Conservation (phyloP, 2,329 filamentous ascomycete species). For the Phoma sp. region DNA sequence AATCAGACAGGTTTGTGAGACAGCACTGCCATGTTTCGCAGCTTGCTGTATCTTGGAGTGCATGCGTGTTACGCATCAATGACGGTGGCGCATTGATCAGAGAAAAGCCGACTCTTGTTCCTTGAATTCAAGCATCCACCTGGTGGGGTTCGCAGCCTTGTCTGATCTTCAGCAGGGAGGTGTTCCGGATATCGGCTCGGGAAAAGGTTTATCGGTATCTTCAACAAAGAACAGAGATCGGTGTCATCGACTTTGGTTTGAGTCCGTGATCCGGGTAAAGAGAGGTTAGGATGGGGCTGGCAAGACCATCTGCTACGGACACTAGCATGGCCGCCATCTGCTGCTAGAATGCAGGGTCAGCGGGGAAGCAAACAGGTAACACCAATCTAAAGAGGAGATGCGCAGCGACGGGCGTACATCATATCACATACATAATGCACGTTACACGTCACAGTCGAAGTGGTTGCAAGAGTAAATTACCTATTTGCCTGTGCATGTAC, state of each 20-base stretch:
- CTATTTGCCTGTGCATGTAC: background rate
- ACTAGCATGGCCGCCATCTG: constrained; percentile 1
- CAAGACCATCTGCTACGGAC: background rate
- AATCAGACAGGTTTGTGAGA: constrained; percentile 6
- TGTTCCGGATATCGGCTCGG: constrained; percentile 9
- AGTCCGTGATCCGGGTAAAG: background rate
- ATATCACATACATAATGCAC: background rate
- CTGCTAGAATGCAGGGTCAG: constrained; percentile 5
- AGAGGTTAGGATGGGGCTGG: background rate
- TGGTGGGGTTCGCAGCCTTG: constrained; percentile 14
- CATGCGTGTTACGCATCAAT: constrained; percentile 14
- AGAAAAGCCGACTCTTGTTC: constrained; percentile 4
- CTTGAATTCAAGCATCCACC: constrained; percentile 6
- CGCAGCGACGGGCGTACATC: background rate
- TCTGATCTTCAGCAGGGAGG: constrained; percentile 16
- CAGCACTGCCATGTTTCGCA: constrained; percentile 12
- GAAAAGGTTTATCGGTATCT: constrained; percentile 2
- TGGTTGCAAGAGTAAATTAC: constrained; percentile 4
- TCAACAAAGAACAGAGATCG: background rate
- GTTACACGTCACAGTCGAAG: background rate
- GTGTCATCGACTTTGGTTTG: background rate
- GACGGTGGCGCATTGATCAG: constrained; percentile 17
- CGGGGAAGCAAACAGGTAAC: constrained; percentile 3
- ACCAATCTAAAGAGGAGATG: background rate
- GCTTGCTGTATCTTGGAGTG: constrained; percentile 6